These are phyloP conservation scores for Murraya koenigii DNA, from an alignment of 345 rosid species.

Conservation along the genomic window DNA sequence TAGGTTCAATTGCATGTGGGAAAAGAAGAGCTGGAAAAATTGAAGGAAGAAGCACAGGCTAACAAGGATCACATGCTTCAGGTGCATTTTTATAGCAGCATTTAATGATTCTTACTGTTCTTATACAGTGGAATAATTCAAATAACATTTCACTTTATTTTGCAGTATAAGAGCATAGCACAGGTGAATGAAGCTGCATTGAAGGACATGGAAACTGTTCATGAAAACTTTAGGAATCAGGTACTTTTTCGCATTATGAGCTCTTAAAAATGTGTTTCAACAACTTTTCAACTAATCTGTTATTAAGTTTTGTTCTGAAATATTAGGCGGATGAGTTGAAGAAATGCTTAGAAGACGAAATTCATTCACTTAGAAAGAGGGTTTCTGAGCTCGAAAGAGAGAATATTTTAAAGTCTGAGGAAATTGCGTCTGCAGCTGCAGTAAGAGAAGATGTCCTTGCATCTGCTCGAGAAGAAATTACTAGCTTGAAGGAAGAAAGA, in stretches of 20 bases:
- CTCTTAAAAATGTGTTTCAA: constrained; percentile 1
- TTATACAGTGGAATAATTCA: constrained; percentile 2
- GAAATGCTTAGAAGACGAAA: constrained; percentile 67
- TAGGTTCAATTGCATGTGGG: constrained; percentile 58
- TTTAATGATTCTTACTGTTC: constrained; percentile 1
- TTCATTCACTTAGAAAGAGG: constrained; percentile 62
- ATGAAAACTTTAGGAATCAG: constrained; percentile 77
- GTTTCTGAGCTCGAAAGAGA: constrained; percentile 74
- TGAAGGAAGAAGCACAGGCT: constrained; percentile 73
- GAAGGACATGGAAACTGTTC: constrained; percentile 91
- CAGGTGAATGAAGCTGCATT: constrained; percentile 85
- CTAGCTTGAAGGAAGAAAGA: constrained; percentile 65
- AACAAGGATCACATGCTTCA: constrained; percentile 92
- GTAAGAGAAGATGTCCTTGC: constrained; percentile 72
- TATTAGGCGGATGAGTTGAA: constrained; percentile 67
- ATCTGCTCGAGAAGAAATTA: constrained; percentile 61
- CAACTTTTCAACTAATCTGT: not conserved
- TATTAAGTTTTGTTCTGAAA: not conserved
- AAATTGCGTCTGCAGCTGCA: constrained; percentile 57
- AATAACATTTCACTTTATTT: constrained; percentile 17
- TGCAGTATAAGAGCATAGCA: constrained; percentile 93
- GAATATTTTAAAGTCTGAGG: constrained; percentile 61
- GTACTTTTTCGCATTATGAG: constrained; percentile 32
- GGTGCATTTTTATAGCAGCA: constrained; percentile 40
- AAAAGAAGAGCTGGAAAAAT: constrained; percentile 65